Evolutionary conservation across 768 basidiomycete genomes (phyloP).

Genomic region (Gyrodon lividus): DNA sequence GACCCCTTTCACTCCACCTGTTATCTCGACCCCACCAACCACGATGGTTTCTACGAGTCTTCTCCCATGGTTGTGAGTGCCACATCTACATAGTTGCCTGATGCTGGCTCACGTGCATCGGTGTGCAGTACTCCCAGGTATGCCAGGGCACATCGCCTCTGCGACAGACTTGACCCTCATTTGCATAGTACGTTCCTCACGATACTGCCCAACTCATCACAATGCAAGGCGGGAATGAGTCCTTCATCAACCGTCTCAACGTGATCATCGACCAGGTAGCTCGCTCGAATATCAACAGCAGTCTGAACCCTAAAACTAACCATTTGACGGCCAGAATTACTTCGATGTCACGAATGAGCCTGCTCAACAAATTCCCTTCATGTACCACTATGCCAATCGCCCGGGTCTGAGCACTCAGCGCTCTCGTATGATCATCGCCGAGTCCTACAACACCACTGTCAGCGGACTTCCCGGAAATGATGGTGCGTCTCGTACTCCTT

Average conservation of each 20-base stretch:
- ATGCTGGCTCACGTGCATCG: not conserved
- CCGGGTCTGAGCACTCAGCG: constrained; percentile 59
- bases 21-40: constrained; percentile 52
- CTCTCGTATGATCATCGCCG: constrained; percentile 52
- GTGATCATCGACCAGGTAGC: constrained; percentile 58
- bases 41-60: constrained; percentile 66
- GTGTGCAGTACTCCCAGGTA: constrained; percentile 54
- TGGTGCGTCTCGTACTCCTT: constrained; percentile 36
- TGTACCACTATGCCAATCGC: constrained; percentile 67
- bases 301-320: not conserved
- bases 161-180: not conserved
- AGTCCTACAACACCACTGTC: constrained; percentile 54
- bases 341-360: constrained; percentile 66
- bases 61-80: constrained; percentile 57
- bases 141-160: not conserved
- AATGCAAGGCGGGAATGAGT: constrained; percentile 56
- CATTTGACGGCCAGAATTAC: constrained; percentile 40
- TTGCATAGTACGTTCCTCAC: constrained; percentile 56
- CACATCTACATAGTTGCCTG: not conserved
- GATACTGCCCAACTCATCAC: constrained; percentile 61
- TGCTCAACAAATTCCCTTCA: constrained; percentile 66
- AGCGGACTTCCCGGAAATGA: constrained; percentile 66
- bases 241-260: constrained; percentile 54
- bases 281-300: not conserved
- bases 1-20: constrained; percentile 58